Conservation (phyloP, 306 rosid species). For the Fagus sylvatica region DNA sequence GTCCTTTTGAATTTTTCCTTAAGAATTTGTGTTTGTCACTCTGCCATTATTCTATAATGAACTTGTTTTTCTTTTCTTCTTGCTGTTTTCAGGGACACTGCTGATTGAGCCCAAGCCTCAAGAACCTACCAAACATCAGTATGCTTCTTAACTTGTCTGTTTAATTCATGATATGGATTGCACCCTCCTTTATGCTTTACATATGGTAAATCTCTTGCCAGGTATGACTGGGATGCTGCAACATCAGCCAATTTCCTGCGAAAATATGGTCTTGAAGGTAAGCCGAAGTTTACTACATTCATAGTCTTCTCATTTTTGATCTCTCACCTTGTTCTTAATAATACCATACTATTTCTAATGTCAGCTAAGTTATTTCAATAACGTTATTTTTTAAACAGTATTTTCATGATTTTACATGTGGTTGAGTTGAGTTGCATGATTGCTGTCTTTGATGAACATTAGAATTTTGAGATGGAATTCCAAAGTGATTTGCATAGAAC, state of each 20-base stretch:
- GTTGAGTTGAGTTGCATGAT: not conserved
- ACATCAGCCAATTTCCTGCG: constrained; percentile 87
- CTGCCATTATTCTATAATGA: not conserved
- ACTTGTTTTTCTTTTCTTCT: constrained; percentile 2
- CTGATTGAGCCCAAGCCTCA: constrained; percentile 97
- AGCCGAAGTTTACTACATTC: not conserved
- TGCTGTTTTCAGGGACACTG: constrained; percentile 63
- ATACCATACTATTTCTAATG: not conserved
- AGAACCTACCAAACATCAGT: constrained; percentile 99
- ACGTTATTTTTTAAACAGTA: not conserved
- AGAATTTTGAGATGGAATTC: constrained; percentile 3
- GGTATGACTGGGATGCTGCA: constrained; percentile 99
- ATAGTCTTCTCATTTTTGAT: not conserved
- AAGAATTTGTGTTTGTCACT: not conserved
- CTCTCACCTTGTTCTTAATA: constrained; percentile 8
- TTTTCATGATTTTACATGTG: not conserved
- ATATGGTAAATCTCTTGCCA: constrained; percentile 28
- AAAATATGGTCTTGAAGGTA: constrained; percentile 78
- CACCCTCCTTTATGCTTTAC: constrained; percentile 1
- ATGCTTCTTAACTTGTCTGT: constrained; percentile 19
- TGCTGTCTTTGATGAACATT: not conserved
- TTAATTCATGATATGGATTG: constrained; percentile 18
- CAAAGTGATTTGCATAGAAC: not conserved
- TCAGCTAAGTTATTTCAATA: not conserved
- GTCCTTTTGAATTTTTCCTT: not conserved